These are phyloP conservation scores for Penicillium macrosclerotiorum DNA, from an alignment of 495 filamentous ascomycete species.

Conservation along the genomic window DNA sequence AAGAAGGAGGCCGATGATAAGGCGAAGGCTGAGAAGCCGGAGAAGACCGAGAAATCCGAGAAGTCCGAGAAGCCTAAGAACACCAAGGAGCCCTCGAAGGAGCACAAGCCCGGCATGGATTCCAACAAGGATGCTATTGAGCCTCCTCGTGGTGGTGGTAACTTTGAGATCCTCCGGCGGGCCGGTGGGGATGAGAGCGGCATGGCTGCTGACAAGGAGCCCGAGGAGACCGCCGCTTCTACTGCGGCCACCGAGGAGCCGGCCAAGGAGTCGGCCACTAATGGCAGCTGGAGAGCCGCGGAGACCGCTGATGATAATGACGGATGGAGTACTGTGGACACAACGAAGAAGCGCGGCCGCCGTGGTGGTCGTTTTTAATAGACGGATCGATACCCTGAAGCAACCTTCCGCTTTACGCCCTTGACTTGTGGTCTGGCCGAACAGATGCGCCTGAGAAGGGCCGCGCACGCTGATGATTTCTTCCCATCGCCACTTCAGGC, in stretches of 20 bases:
- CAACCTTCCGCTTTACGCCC: slow-evolving; percentile 24
- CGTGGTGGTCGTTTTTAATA: slow-evolving; percentile 53
- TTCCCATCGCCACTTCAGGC: neutral
- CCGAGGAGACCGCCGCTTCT: slow-evolving; percentile 26
- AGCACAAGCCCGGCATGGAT: slow-evolving; percentile 43
- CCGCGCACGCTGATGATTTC: neutral
- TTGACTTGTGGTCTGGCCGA: slow-evolving; percentile 9
- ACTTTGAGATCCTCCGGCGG: slow-evolving; percentile 55
- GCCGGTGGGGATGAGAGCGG: slow-evolving; percentile 45
- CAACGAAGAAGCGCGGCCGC: slow-evolving; percentile 52
- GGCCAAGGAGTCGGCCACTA: slow-evolving; percentile 37
- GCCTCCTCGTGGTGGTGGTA: slow-evolving; percentile 41
- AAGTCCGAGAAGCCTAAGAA: slow-evolving; percentile 83
- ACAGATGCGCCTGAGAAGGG: slow-evolving; percentile 4
- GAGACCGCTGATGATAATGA: slow-evolving; percentile 57
- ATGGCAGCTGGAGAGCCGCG: slow-evolving; percentile 41
- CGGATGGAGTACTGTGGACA: slow-evolving; percentile 73
- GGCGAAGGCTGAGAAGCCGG: slow-evolving; percentile 67
- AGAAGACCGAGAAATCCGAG: slow-evolving; percentile 52
- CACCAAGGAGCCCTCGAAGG: slow-evolving; percentile 66
- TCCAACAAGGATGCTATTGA: slow-evolving; percentile 47
- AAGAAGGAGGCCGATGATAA: slow-evolving; percentile 91
- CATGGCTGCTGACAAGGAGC: slow-evolving; percentile 35
- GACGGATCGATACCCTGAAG: slow-evolving; percentile 42
- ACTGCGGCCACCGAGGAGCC: slow-evolving; percentile 33